Base-by-base conservation (phyloP, 225 moss, liverwort and hornwort genomes). In the Polytrichum commune region DNA sequence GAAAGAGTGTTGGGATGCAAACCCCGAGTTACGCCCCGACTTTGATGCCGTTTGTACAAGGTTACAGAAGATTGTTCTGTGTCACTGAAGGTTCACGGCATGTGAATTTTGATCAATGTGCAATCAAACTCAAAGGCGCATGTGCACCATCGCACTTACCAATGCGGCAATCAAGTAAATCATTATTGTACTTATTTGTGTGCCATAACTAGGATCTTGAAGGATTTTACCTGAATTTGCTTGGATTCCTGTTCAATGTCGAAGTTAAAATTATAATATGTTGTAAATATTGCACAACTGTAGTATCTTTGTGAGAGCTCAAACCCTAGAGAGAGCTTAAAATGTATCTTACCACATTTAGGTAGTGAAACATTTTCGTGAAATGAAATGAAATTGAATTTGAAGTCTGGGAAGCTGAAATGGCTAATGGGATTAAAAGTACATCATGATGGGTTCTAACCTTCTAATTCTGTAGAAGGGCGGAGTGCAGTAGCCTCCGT, bases 11-110 rank as follows among this genome's bases (percentile, higher is more conserved):
- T 29, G 63, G 63, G 27, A 63, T 16, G 0, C 28, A 28, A 4
- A 63, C 5, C 25, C 28, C 6, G 22, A 63, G 28, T 63, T 18
- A 63, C 23, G 26, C 28, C 63, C 63, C 4, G 5, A 18, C 28
- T 63, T 29, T 63, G 28, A 5, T 23, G 63, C 25, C 26, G 29
- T 63, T 63, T 63, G 63, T 63, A 63, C 63, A 63, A 22, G 63
- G 63, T 13, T 63, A 16, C 24, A 63, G 57, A 58, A 19, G 6
- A 60, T 60, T 60, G 25, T 60, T 0, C 19, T 60, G 19, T 25
- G 60, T 60, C 60, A 60, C 2, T 60, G 60, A 60, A 6, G 60
- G 60, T 60, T 60, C 60, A 60, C 60, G 9, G 60, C 60, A 22
- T 60, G 20, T 9, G 60, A 20, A 60, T 5, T n/a, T n/a, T 6